These are phyloP conservation scores for Hyphopichia khmerensis DNA, from an alignment of 1,139 yeast genomes.

Conservation along the genomic window DNA sequence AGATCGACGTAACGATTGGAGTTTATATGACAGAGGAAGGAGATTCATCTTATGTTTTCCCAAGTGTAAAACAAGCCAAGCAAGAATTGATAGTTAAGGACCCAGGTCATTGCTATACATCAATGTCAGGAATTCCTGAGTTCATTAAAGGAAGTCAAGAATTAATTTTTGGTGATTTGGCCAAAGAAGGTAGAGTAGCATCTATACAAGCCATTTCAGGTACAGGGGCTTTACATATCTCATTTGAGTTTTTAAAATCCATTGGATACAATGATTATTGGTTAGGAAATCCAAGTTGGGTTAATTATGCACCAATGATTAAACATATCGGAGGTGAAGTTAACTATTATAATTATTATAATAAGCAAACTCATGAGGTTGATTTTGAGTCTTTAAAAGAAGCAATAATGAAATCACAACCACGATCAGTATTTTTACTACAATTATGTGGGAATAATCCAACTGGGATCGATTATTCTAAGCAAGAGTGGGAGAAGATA, in stretches of 20 bases:
- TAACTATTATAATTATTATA: constrained; percentile 32
- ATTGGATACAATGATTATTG: constrained; percentile 31
- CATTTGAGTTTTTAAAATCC: constrained; percentile 25
- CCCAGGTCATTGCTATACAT: constrained; percentile 46
- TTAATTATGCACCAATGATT: constrained; percentile 39
- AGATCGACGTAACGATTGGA: constrained; percentile 44
- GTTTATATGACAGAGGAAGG: constrained; percentile 44
- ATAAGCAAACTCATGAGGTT: constrained; percentile 23
- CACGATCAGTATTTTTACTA: constrained; percentile 47
- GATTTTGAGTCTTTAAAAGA: constrained; percentile 28
- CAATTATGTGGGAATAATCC: constrained; percentile 98
- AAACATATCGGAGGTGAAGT: constrained; percentile 28
- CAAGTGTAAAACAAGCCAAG: constrained; percentile 38
- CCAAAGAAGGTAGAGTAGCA: constrained; percentile 28
- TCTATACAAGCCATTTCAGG: constrained; percentile 46
- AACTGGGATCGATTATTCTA: constrained; percentile 86
- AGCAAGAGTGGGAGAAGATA: constrained; percentile 76
- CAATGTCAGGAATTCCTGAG: constrained; percentile 42
- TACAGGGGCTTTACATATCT: constrained; percentile 46
- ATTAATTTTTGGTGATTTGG: constrained; percentile 33
- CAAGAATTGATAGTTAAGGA: constrained; percentile 28
- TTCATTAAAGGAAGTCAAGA: constrained; percentile 35
- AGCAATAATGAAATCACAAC: constrained; percentile 30
- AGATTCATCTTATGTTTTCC: constrained; percentile 31
- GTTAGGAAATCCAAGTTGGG: constrained; percentile 44